Evolutionary conservation across 2,329 filamentous ascomycete species (phyloP), one percentile per base, ranked within the genome.

Genomic region (Peltaster fructicola): DNA sequence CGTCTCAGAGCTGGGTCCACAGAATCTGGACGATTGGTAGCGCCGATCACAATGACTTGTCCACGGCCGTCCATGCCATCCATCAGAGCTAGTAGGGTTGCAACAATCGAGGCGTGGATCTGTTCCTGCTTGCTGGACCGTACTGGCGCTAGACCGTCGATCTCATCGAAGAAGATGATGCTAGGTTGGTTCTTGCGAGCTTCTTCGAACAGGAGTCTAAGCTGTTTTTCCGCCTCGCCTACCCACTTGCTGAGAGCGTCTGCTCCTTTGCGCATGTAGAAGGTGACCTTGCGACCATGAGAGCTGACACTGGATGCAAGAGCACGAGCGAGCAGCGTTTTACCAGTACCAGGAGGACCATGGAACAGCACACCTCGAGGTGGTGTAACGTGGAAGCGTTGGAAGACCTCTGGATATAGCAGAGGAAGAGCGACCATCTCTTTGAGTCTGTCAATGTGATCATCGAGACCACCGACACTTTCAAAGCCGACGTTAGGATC

Each of bases 81-180:
- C 84, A 93, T 93, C 41, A 93, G 54, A 1, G 84, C 84, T 31
- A 93, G 59, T n/a, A 93, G 56, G 1, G 84, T 93, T 2, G 84
- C 90, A 8, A 93, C 85, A 35, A 98, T 98, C 2, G 85, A 95
- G 5, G 88, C 82, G 52, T 98, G 88, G 31, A 95, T 95, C 53
- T 98, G 88, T 48, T 98, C 88, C 54, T 95, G 85, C 51, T 95
- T 95, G 53, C 85, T 93, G 8, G 88, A 95, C 40, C 88, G 69
- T 16, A 95, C 88, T 25, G 88, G 90, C 3, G 88, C 88, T 35
- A 98, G 63, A 27, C 88, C 88, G 54, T 98, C 88, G 38, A 98
- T 98, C 51, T 98, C 88, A 48, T 98, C 88, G 40, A 98, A 95
- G 59, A 98, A 98, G 50, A 98, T 98, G 52, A 98, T 98, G 50